Conservation (phyloP, 148 eudicot species). For the Fallopia convolvulus region DNA sequence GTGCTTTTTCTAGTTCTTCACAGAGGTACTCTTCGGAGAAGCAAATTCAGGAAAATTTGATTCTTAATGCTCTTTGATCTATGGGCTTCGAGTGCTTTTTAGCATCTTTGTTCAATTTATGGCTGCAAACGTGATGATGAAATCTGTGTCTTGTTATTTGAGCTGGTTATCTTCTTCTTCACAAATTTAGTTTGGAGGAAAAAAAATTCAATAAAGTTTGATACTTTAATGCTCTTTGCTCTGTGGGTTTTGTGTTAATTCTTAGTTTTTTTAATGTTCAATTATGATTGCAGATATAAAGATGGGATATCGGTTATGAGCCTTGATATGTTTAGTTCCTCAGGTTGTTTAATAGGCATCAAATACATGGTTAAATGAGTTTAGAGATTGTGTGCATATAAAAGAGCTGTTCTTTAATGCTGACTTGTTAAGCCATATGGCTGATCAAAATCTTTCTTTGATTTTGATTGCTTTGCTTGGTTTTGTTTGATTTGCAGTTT, state of each 20-base stretch:
- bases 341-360: neutral
- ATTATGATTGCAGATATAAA: neutral
- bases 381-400: neutral
- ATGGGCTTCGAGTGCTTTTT: neutral
- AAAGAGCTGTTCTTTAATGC: neutral
- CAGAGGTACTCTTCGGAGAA: neutral
- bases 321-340: neutral
- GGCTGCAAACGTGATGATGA: neutral
- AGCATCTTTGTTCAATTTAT: neutral
- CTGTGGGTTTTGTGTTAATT: neutral
- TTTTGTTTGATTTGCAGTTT: constrained; percentile 3
- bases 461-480: neutral
- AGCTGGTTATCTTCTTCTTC: neutral
- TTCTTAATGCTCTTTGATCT: neutral
- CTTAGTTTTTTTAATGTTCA: neutral
- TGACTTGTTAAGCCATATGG: neutral
- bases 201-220: neutral
- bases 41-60: neutral
- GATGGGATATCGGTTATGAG: neutral
- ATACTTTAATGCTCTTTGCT: neutral
- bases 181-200: neutral
- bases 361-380: neutral
- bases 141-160: neutral
- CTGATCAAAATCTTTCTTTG: neutral
- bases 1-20: neutral